Percentiles rank a stretch among this genome's conserved stretches.
phyloP scores from a whole-genome alignment of 73 alveolate species.

The Tetrahymena borealis region DNA sequence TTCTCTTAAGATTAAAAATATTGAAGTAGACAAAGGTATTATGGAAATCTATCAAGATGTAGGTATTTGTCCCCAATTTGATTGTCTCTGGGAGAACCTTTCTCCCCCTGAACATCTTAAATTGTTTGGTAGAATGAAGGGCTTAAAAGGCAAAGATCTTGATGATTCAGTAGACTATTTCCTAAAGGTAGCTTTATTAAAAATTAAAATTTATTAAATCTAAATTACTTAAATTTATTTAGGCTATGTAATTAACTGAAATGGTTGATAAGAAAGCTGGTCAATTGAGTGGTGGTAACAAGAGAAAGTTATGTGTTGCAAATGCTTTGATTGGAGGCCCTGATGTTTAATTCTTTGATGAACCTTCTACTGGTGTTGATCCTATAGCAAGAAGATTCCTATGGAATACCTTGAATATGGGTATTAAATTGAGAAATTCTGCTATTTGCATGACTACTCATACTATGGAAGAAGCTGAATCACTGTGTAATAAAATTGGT shows the following conservation, averaged over 20 bases:
- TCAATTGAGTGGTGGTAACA: conserved; percentile 84
- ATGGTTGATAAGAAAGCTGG: conserved; percentile 77
- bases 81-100: conserved; percentile 83
- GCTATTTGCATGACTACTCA: conserved; percentile 32
- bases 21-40: conserved; percentile 63
- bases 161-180: conserved; percentile 59
- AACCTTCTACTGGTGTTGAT: conserved; percentile 79
- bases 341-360: conserved; percentile 61
- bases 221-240: neutral
- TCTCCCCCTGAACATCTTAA: conserved; percentile 89
- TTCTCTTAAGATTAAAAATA: conserved; percentile 52
- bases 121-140: conserved; percentile 89
- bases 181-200: conserved; percentile 64
- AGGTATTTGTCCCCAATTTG: conserved; percentile 97
- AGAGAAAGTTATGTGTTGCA: conserved; percentile 74
- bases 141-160: conserved; percentile 63
- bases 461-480: conserved; percentile 45
- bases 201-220: too few relatives aligned
- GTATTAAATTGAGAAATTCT: conserved; percentile 21
- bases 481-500: conserved; percentile 81
- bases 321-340: conserved; percentile 73
- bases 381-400: conserved; percentile 87
- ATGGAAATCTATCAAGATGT: conserved; percentile 75
- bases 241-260: conserved; percentile 72
- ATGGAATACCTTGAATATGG: conserved; percentile 85